Base-by-base conservation (phyloP, 176 grass and related monocot species). In the Pharus latifolius region DNA sequence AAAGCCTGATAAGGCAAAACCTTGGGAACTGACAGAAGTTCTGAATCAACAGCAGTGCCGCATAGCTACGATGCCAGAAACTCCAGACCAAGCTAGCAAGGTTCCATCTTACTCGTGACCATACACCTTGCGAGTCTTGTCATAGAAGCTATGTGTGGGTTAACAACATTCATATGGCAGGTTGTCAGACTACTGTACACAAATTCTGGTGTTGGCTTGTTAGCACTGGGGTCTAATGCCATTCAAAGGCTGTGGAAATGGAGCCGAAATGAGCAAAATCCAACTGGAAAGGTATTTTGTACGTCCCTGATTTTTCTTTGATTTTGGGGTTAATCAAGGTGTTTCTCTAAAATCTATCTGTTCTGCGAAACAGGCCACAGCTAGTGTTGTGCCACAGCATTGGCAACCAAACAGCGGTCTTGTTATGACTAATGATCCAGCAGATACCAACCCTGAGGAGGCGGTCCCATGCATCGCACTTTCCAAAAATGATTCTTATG, bases 401-500 rank as follows among this genome's bases (percentile, higher is more conserved):
- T 98, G 94, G 89, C 86, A 90, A 61, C 94, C 89, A 67, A 92
- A 80, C 69, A 93, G 81, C 15, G 94, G 94, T 52, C 75, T 84
- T 90, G 83, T 98, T 37, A 98, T 98, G 94, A 72, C 81, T 71
- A 98, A 98, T 90, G 89, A 98, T 80, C 32, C 58, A 75, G 71
- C 78, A 38, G 87, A 89, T 60, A 79, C 49, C 56, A 87, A 84
- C 65, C 86, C 81, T 35, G 89, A 92, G 51, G 93, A 83, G 28
- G 84, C 94, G 35, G 75, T 93, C 20, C 89, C 94, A 26, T 98
- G 94, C 78, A 98, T 98, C 48, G 94, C 94, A 24, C 94, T 98
- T 28, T 98, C 94, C 28, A 98, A 98, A 83, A 98, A 98, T 49
- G 89, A 93, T 81, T 93, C 94, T 16, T 98, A 98, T 78, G 86